Percentiles rank a stretch among this genome's conserved stretches.
Evolutionary conservation across 2,329 filamentous ascomycete species (phyloP).

Genomic region (Aspergillus flavus): DNA sequence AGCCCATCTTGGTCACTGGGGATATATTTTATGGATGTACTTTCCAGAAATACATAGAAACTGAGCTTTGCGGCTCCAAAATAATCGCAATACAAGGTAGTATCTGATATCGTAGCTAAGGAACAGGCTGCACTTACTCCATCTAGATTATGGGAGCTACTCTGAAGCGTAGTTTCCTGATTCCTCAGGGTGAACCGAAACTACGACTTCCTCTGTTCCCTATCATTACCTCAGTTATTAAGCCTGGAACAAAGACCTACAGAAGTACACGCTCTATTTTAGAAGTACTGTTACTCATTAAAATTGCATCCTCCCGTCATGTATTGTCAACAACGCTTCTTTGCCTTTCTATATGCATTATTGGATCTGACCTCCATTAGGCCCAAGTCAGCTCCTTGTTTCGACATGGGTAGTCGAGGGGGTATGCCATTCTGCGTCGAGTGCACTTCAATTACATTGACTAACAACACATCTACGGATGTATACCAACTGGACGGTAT

Average conservation of each 20-base stretch:
- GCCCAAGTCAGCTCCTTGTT: neutral
- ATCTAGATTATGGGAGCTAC: neutral
- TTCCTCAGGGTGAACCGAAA: neutral
- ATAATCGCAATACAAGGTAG: neutral
- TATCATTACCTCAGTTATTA: neutral
- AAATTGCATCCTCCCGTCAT: neutral
- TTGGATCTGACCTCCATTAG: neutral
- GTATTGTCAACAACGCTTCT: conserved; percentile 7
- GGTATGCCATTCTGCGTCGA: neutral
- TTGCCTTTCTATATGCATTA: conserved; percentile 4
- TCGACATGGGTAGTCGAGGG: neutral
- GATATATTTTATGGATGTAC: too few relatives aligned
- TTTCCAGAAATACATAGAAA: too few relatives aligned
- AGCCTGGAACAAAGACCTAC: too few relatives aligned
- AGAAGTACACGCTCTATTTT: neutral
- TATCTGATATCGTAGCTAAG: neutral
- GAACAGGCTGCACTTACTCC: neutral
- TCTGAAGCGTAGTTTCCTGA: neutral
- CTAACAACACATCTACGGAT: neutral
- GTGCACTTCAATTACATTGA: neutral
- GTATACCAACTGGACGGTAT: neutral
- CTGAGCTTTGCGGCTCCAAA: neutral
- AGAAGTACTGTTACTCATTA: neutral
- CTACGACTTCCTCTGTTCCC: neutral
- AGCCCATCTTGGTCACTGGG: too few relatives aligned